Evolutionary conservation across 257 asterid genomes (phyloP).

Genomic region (Rhazya stricta): DNA sequence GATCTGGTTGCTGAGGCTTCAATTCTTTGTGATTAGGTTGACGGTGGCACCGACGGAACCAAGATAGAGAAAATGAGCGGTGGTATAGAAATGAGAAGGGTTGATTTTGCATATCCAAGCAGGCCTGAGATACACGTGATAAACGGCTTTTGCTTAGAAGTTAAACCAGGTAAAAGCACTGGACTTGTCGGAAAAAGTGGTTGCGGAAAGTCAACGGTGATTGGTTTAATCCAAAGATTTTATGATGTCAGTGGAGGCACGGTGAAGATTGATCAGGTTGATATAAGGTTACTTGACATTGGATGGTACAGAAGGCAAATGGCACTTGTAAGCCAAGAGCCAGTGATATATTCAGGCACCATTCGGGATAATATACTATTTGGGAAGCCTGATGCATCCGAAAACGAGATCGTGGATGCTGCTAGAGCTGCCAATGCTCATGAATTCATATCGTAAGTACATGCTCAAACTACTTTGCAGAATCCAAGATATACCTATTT

Average conservation of each 20-base stretch:
- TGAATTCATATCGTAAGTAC: constrained; percentile 69
- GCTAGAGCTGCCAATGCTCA: constrained; percentile 85
- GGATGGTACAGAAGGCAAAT: constrained; percentile 61
- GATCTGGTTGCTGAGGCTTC: constrained; percentile 2
- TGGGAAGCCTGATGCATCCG: constrained; percentile 62
- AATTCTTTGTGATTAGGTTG: constrained; percentile 27
- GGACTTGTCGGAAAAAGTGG: constrained; percentile 86
- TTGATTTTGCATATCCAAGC: constrained; percentile 64
- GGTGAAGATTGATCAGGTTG: constrained; percentile 58
- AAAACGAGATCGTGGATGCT: constrained; percentile 59
- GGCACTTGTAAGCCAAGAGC: constrained; percentile 87
- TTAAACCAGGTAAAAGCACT: constrained; percentile 63
- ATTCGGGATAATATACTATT: constrained; percentile 58
- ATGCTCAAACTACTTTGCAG: neutral
- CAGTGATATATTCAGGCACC: constrained; percentile 70
- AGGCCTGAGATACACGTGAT: constrained; percentile 45
- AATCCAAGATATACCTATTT: neutral
- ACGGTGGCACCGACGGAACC: constrained; percentile 26
- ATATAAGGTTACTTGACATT: constrained; percentile 50
- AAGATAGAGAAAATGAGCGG: constrained; percentile 48
- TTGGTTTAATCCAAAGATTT: constrained; percentile 66
- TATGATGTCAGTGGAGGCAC: constrained; percentile 57
- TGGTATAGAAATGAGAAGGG: constrained; percentile 53
- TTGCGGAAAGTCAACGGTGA: constrained; percentile 78
- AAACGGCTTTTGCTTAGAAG: constrained; percentile 53